A percentile compares a stretch with the other conserved stretches of the same genome.
phyloP scores from a whole-genome alignment of 257 asterid genomes.

The Fraxinus cuspidata region DNA sequence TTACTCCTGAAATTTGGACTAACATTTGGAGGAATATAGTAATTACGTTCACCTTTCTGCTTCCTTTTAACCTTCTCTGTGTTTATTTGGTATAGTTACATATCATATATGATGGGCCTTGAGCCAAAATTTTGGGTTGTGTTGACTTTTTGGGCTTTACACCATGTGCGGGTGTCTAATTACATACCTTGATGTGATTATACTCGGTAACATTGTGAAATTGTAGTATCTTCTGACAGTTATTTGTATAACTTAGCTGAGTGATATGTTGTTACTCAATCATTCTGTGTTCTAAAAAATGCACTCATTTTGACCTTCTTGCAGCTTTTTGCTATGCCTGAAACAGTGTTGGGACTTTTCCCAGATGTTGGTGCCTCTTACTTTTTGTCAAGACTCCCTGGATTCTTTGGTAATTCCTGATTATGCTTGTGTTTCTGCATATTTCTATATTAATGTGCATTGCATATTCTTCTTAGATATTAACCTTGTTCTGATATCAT shows the following conservation, averaged over 20 bases:
- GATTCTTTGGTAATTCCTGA: slow-evolving; percentile 69
- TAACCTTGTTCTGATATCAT: background rate
- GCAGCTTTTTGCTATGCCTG: slow-evolving; percentile 98
- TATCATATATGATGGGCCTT: background rate
- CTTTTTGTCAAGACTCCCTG: slow-evolving; percentile 83
- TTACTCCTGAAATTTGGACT: background rate
- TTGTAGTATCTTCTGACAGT: background rate
- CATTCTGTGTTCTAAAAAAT: slow-evolving; percentile 4
- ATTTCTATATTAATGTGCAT: slow-evolving; percentile 14
- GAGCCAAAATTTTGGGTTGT: background rate
- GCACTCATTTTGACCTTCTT: slow-evolving; percentile 26
- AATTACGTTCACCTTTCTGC: background rate
- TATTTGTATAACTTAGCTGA: background rate
- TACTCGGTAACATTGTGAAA: background rate
- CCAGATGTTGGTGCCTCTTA: slow-evolving; percentile 93
- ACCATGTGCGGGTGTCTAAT: background rate
- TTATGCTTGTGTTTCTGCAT: slow-evolving; percentile 20
- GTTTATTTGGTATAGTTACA: background rate
- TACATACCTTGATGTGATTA: background rate
- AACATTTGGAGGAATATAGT: background rate
- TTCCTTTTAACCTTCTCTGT: background rate
- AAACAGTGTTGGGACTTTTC: slow-evolving; percentile 86
- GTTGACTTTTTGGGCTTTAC: background rate
- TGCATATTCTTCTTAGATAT: background rate
- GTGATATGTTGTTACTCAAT: slow-evolving; percentile 12